Percentiles rank a stretch among this genome's conserved stretches.
Conservation (phyloP, 345 rosid species). For the Lenwebbia sp. region DNA sequence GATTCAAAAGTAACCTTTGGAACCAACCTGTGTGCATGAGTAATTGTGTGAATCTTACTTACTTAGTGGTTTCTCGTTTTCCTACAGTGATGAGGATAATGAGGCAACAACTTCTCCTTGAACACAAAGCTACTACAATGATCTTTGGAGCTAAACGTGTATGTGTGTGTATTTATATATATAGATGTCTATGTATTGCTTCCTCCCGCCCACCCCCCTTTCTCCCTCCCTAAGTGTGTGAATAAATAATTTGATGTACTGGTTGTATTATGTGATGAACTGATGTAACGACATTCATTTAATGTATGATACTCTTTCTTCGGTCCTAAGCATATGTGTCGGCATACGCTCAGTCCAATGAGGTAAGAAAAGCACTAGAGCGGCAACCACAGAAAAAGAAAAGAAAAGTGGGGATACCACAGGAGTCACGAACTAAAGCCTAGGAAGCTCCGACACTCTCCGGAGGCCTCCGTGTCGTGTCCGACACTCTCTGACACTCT, state of each 20-base stretch:
- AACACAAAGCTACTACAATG: background rate
- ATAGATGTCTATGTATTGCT: background rate
- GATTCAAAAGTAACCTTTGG: background rate
- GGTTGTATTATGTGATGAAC: background rate
- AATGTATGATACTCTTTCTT: background rate
- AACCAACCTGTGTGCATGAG: background rate
- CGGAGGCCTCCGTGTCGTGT: no score
- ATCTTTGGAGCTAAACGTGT: background rate
- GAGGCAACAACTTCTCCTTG: background rate
- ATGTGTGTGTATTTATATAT: no score
- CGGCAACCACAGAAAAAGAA: no score
- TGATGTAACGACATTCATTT: background rate
- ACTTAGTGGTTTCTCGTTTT: background rate
- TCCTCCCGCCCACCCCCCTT: background rate
- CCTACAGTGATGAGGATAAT: background rate
- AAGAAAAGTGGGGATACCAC: no score
- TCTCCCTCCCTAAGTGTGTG: background rate
- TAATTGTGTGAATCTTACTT: background rate
- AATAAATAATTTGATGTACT: background rate
- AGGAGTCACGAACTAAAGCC: accelerated
- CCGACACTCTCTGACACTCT: no score
- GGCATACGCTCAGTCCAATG: background rate
- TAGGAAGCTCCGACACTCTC: accelerated
- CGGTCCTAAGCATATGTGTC: background rate
- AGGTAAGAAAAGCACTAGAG: background rate